phyloP scores from a whole-genome alignment of 441 rosid genomes.

The Mallotus japonicus region DNA sequence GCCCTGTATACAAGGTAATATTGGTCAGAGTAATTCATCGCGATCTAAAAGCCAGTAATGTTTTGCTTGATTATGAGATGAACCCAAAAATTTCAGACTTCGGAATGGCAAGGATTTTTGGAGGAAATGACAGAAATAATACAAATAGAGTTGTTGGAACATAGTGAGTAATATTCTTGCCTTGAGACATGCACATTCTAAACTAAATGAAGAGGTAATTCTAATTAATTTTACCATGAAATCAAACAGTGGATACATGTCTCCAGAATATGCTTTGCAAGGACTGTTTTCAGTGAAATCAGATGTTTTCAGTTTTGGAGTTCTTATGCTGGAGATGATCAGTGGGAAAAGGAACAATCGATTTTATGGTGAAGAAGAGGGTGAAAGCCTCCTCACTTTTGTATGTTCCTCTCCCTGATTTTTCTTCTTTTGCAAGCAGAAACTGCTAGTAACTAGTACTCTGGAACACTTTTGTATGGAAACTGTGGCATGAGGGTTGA shows the following conservation, averaged over 20 bases:
- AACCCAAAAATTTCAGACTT: conserved; percentile 44
- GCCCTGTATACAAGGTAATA: conserved; percentile 33
- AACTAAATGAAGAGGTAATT: too few species aligned
- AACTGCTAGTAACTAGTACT: neutral
- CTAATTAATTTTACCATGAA: neutral
- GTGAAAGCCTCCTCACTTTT: conserved; percentile 6
- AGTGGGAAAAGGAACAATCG: conserved; percentile 22
- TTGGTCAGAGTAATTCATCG: conserved; percentile 26
- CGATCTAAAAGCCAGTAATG: conserved; percentile 39
- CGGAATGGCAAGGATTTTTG: conserved; percentile 43
- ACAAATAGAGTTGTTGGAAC: conserved; percentile 38
- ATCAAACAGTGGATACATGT: conserved; percentile 32
- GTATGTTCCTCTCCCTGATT: neutral
- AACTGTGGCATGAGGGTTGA: too few species aligned
- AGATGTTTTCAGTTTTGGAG: conserved; percentile 35
- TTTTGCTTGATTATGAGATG: conserved; percentile 35
- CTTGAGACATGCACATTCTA: too few species aligned
- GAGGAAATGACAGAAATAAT: conserved; percentile 20
- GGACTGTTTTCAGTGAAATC: conserved; percentile 34
- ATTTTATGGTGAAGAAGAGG: conserved; percentile 7
- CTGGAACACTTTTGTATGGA: too few species aligned
- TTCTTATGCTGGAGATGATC: conserved; percentile 26
- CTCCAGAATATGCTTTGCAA: conserved; percentile 32
- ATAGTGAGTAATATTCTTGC: conserved; percentile 24
- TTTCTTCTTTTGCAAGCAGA: neutral